phyloP scores from a whole-genome alignment of 225 moss, liverwort and hornwort species.

The Ulota crispa region DNA sequence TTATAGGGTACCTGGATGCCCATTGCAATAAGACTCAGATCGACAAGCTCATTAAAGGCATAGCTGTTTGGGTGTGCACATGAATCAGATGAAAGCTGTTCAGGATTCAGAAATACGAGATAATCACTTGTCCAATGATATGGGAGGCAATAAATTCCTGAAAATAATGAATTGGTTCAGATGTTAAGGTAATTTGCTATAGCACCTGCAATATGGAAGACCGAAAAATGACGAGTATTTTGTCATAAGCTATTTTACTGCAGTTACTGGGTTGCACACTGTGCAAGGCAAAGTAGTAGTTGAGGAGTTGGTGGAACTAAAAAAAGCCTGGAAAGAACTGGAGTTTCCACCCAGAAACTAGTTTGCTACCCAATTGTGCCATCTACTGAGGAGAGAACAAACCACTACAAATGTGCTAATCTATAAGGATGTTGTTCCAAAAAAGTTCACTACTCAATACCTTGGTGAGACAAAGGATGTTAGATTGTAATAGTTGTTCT shows the following conservation, averaged over 20 bases:
- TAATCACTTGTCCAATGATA: background rate
- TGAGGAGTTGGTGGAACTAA: background rate
- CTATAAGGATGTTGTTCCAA: slow-evolving; percentile 13
- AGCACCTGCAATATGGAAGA: background rate
- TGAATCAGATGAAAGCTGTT: background rate
- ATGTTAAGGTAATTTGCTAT: background rate
- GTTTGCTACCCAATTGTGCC: background rate
- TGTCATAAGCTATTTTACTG: background rate
- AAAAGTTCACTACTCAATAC: slow-evolving; percentile 11
- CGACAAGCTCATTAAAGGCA: too few relatives aligned
- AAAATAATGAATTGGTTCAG: background rate
- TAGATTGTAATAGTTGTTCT: slow-evolving; percentile 29
- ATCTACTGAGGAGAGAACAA: background rate
- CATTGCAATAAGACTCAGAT: background rate
- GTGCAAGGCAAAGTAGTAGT: background rate
- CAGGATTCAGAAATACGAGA: background rate
- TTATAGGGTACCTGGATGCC: background rate
- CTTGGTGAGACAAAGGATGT: slow-evolving; percentile 32
- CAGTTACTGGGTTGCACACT: background rate
- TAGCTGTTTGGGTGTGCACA: background rate
- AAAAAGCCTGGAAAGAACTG: background rate
- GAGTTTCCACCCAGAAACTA: background rate
- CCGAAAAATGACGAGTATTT: background rate
- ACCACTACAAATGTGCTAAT: background rate
- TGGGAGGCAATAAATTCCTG: background rate